Evolutionary conservation across 2,329 filamentous ascomycete species (phyloP).

Genomic region (Rhynchosporium secalis): DNA sequence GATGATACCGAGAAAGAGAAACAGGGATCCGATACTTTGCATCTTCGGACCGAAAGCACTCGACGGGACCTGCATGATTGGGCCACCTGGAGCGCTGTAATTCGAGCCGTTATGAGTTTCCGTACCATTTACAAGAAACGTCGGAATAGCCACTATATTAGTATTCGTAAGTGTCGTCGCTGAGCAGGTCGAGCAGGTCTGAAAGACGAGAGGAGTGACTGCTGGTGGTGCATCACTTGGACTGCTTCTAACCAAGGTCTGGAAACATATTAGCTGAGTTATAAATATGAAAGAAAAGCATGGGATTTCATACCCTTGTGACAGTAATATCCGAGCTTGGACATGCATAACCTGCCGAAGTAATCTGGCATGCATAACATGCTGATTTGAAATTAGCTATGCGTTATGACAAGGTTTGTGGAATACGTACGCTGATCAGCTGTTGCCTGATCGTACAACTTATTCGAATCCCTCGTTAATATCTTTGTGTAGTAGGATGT

Average conservation of each 20-base stretch:
- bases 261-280: not conserved
- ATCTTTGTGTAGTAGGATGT: slow-evolving; percentile 19
- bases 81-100: not conserved
- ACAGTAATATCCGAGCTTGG: slow-evolving; percentile 21
- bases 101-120: not conserved
- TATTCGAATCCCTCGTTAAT: slow-evolving; percentile 13
- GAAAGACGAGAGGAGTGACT: slow-evolving; percentile 3
- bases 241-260: slow-evolving; percentile 11
- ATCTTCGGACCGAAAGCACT: not conserved
- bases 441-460: slow-evolving; percentile 14
- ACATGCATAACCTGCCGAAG: slow-evolving; percentile 13
- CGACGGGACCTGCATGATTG: not conserved
- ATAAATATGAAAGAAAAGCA: not conserved
- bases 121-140: not conserved
- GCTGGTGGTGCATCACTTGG: slow-evolving; percentile 9
- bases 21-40: not conserved
- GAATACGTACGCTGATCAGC: slow-evolving; percentile 14
- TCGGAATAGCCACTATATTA: not conserved
- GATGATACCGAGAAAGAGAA: not conserved
- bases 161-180: not conserved
- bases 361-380: slow-evolving; percentile 21
- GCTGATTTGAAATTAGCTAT: slow-evolving; percentile 7
- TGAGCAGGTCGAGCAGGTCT: slow-evolving; percentile 18
- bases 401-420: no score
- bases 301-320: slow-evolving; percentile 9